Conservation (phyloP, 768 basidiomycete species). For the Galerina sulciceps region DNA sequence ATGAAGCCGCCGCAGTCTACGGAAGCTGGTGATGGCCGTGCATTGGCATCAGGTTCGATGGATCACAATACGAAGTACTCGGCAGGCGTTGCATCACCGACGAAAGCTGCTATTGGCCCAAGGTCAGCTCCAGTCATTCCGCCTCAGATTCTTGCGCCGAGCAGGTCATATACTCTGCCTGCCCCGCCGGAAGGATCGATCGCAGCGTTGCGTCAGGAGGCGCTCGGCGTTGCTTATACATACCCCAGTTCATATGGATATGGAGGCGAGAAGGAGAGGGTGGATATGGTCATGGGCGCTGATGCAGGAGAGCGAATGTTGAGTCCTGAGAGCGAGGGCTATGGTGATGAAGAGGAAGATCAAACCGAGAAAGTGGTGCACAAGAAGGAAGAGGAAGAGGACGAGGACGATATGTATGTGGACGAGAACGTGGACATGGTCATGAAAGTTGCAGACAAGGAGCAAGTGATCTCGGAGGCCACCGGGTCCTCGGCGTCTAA, state of each 20-base stretch:
- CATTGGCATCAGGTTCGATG: not conserved
- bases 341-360: not conserved
- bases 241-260: not conserved
- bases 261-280: not conserved
- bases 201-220: conserved; percentile 15
- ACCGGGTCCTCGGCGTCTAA: not conserved
- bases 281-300: conserved; percentile 13
- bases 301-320: conserved; percentile 17
- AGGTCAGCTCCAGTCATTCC: not conserved
- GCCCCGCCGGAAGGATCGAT: conserved; percentile 17
- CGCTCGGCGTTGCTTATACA: not conserved
- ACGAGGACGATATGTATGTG: not conserved
- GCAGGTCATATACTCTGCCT: conserved; percentile 17
- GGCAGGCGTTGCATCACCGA: too few relatives aligned
- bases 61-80: not conserved
- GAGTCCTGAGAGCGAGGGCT: conserved; percentile 16
- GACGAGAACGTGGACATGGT: not conserved
- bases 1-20: not conserved
- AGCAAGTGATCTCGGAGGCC: not conserved
- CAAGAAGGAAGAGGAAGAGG: conserved; percentile 1
- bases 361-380: not conserved
- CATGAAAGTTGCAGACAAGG: not conserved
- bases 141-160: not conserved
- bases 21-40: not conserved
- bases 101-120: too few relatives aligned